A percentile compares a stretch with the other conserved stretches of the same genome.
Evolutionary conservation across 305 asterid species (phyloP).

Genomic region (Petunia hybrid): DNA sequence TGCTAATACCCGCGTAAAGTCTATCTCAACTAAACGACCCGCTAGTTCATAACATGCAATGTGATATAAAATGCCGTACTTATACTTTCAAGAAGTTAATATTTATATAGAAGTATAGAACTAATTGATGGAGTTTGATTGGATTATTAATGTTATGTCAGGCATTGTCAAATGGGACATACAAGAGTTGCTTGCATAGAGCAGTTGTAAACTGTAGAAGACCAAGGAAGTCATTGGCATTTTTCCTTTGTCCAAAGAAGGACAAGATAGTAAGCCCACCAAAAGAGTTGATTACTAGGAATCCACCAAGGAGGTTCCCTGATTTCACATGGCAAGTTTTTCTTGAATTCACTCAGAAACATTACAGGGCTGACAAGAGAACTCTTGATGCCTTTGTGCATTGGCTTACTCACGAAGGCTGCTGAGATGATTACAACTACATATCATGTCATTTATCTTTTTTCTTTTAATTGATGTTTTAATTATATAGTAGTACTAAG

Average conservation of each 20-base stretch:
- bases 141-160: slow-evolving; percentile 30
- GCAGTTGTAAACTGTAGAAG: slow-evolving; percentile 65
- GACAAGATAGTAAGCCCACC: slow-evolving; percentile 75
- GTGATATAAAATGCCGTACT: not conserved
- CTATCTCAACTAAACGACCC: too few relatives aligned
- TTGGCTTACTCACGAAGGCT: slow-evolving; percentile 49
- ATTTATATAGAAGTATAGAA: too few relatives aligned
- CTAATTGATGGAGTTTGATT: not conserved
- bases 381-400: slow-evolving; percentile 73
- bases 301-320: slow-evolving; percentile 61
- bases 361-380: slow-evolving; percentile 70
- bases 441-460: not conserved
- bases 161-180: slow-evolving; percentile 84
- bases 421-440: slow-evolving; percentile 8
- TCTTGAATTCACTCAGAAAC: slow-evolving; percentile 80
- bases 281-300: slow-evolving; percentile 43
- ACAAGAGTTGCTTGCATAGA: slow-evolving; percentile 83
- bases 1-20: too few relatives aligned
- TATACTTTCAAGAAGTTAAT: not conserved
- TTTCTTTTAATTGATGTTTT: not conserved
- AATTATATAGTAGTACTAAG: not conserved
- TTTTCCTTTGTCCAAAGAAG: slow-evolving; percentile 69
- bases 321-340: slow-evolving; percentile 75
- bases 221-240: slow-evolving; percentile 75
- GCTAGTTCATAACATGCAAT: not conserved